A percentile compares a stretch with the other conserved stretches of the same genome.
These are phyloP conservation scores for Scopulariopsis brevicaulis DNA, from an alignment of 2,329 filamentous ascomycete genomes.

Conservation along the genomic window DNA sequence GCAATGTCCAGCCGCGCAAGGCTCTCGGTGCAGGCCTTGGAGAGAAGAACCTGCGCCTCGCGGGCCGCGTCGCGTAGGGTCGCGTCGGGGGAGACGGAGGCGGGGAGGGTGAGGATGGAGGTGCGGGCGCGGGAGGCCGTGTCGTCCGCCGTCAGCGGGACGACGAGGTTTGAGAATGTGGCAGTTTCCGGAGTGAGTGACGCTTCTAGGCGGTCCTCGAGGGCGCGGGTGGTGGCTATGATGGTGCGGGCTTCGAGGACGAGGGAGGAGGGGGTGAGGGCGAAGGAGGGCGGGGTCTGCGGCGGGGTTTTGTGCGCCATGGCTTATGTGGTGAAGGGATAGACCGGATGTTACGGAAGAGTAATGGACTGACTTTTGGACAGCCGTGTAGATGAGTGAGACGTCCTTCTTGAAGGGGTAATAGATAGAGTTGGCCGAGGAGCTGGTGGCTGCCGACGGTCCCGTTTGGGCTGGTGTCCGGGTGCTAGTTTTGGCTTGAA, in stretches of 20 bases:
- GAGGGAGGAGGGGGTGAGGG: conserved; percentile 7
- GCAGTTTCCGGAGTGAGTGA: conserved; percentile 10
- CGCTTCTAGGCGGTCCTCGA: conserved; percentile 11
- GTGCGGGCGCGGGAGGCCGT: conserved; percentile 8
- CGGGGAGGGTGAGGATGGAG: conserved; percentile 12
- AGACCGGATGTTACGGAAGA: not conserved
- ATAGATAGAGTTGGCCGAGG: too few relatives aligned
- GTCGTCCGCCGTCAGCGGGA: conserved; percentile 12
- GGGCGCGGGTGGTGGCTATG: conserved; percentile 8
- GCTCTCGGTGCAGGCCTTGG: conserved; percentile 8
- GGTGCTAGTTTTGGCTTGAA: too few relatives aligned
- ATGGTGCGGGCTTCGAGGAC: conserved; percentile 20
- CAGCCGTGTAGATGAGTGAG: not conserved
- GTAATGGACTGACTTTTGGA: not conserved
- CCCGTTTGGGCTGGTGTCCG: too few relatives aligned
- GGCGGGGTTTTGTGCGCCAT: conserved; percentile 8
- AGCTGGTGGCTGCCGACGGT: too few relatives aligned
- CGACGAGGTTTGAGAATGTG: conserved; percentile 11
- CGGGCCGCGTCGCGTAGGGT: conserved; percentile 15
- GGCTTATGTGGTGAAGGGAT: not conserved
- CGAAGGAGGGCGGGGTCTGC: conserved; percentile 12
- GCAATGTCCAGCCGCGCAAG: conserved; percentile 15
- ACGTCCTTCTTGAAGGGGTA: too few relatives aligned
- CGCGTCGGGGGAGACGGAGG: conserved; percentile 12
- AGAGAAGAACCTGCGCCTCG: conserved; percentile 11